phyloP scores from a whole-genome alignment of 2,329 filamentous ascomycete species.

The Fusarium metavorans region DNA sequence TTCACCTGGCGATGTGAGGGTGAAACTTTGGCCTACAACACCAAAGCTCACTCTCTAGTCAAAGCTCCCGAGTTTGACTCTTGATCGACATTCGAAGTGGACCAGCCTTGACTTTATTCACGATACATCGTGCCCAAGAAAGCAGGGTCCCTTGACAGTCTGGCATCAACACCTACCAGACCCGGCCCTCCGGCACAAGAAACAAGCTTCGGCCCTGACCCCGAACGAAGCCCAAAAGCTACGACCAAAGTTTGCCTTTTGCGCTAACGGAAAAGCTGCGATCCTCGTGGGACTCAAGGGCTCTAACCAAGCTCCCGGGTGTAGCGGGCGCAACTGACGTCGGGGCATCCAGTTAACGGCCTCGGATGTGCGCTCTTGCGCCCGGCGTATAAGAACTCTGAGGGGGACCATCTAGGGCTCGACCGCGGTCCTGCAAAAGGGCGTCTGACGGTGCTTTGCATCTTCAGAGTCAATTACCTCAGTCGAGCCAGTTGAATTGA shows the following conservation, averaged over 20 bases:
- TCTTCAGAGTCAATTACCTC: constrained; percentile 1
- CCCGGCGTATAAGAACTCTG: constrained; percentile 9
- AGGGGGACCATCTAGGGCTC: constrained; percentile 14
- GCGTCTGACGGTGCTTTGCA: neutral
- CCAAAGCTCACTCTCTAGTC: neutral
- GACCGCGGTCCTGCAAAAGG: neutral
- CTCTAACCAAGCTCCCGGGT: constrained; percentile 8
- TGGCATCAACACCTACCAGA: neutral
- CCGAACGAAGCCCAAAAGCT: constrained; percentile 7
- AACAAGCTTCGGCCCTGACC: constrained; percentile 13
- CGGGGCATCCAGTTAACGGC: constrained; percentile 11
- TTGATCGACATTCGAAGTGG: neutral
- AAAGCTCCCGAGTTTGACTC: neutral
- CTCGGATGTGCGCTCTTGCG: constrained; percentile 15
- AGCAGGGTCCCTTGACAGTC: neutral
- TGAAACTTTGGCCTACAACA: neutral
- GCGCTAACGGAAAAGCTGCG: constrained; percentile 16
- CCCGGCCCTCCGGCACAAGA: neutral
- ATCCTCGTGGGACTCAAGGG: constrained; percentile 7
- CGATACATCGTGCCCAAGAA: neutral
- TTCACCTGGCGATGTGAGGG: neutral
- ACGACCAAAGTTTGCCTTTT: constrained; percentile 17
- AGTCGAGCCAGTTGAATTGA: neutral
- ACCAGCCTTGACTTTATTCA: neutral
- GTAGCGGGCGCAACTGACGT: constrained; percentile 31